phyloP scores from a whole-genome alignment of 805 yeast species.

The Starmerella sp. region DNA sequence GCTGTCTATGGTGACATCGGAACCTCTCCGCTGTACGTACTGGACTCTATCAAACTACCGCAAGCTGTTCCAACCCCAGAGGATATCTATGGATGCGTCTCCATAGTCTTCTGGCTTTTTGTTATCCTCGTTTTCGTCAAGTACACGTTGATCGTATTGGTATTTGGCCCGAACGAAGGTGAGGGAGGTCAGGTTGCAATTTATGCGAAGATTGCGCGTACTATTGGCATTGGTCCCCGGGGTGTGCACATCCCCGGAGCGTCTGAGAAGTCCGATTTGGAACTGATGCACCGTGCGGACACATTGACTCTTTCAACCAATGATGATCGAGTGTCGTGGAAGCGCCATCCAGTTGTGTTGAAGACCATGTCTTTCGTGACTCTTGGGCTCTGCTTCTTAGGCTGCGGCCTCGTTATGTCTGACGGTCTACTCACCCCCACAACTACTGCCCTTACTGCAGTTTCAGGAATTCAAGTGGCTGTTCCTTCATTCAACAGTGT shows the following conservation, averaged over 20 bases:
- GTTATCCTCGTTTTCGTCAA: conserved; percentile 43
- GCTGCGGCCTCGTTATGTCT: conserved; percentile 46
- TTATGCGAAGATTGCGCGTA: conserved; percentile 45
- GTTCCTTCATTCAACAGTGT: conserved; percentile 35
- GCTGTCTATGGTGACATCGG: conserved; percentile 57
- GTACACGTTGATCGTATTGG: conserved; percentile 40
- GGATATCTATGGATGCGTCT: conserved; percentile 41
- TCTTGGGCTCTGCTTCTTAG: conserved; percentile 34
- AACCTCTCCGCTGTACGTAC: conserved; percentile 45
- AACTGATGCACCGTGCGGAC: conserved; percentile 9
- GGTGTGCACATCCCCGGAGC: conserved; percentile 15
- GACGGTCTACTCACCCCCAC: conserved; percentile 57
- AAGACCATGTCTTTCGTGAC: conserved; percentile 6
- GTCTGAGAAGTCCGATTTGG: conserved; percentile 6
- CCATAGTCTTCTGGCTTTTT: conserved; percentile 46
- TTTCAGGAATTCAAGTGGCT: conserved; percentile 46
- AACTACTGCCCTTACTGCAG: conserved; percentile 47
- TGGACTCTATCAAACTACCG: conserved; percentile 11
- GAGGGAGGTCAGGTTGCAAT: conserved; percentile 60
- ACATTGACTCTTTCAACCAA: neutral
- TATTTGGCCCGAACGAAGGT: conserved; percentile 44
- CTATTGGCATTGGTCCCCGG: conserved; percentile 30
- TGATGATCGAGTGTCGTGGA: conserved; percentile 3
- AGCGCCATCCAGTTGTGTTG: conserved; percentile 6
- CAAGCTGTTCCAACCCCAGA: conserved; percentile 28